Conservation (phyloP, 257 asterid species). For the Jaltomata sinuosa region DNA sequence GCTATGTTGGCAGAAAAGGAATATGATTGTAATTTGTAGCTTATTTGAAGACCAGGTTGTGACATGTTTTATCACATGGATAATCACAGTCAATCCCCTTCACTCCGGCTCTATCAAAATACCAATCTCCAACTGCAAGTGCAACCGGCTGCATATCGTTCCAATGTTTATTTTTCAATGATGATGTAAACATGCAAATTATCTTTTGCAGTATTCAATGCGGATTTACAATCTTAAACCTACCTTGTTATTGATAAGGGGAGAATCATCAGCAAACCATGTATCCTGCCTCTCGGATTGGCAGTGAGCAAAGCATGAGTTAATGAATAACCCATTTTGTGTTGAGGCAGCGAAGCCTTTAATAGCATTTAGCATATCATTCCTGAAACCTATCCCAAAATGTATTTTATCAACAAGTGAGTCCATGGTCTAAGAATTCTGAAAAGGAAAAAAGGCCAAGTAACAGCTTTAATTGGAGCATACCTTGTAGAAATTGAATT, state of each 20-base stretch:
- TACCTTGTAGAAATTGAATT: conserved; percentile 36
- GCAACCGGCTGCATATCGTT: conserved; percentile 55
- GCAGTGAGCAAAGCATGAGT: conserved; percentile 18
- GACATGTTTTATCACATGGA: conserved; percentile 80
- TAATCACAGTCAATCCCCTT: conserved; percentile 79
- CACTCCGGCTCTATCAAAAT: conserved; percentile 41
- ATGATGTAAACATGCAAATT: not conserved
- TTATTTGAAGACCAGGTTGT: conserved; percentile 74
- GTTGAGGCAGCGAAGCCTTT: not conserved
- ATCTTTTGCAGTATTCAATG: not conserved
- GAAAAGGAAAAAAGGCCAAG: not conserved
- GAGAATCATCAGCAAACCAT: conserved; percentile 21
- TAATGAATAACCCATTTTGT: conserved; percentile 13
- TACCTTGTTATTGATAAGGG: conserved; percentile 13
- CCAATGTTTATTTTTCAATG: not conserved
- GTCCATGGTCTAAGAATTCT: not conserved
- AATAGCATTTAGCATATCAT: conserved; percentile 5
- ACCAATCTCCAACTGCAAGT: conserved; percentile 90
- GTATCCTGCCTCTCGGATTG: conserved; percentile 20
- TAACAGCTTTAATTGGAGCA: not conserved
- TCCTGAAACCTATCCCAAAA: conserved; percentile 2
- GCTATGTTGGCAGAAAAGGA: not conserved
- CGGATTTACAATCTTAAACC: not conserved
- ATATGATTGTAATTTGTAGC: not conserved
- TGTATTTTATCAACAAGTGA: not conserved